A percentile compares a stretch with the other conserved stretches of the same genome.
phyloP scores from a whole-genome alignment of 106 monocot species.

The Alisma plantagoaquatica region DNA sequence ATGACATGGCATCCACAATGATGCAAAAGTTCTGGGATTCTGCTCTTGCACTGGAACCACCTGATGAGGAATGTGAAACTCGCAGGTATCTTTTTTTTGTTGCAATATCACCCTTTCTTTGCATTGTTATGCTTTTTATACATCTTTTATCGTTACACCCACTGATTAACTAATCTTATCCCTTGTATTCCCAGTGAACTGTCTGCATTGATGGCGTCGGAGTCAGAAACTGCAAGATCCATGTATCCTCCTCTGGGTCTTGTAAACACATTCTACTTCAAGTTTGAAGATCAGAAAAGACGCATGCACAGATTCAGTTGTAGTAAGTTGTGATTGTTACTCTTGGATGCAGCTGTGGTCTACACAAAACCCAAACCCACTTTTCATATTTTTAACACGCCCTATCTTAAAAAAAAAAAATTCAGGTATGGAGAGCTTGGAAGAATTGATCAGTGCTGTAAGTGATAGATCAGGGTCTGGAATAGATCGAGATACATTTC shows the following conservation, averaged over 20 bases:
- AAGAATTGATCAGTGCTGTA: constrained; percentile 55
- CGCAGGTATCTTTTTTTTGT: constrained; percentile 43
- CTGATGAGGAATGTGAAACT: constrained; percentile 72
- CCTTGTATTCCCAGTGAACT: constrained; percentile 46
- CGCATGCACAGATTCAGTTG: constrained; percentile 77
- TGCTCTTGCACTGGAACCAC: constrained; percentile 75
- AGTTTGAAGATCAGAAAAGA: constrained; percentile 64
- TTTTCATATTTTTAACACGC: neutral
- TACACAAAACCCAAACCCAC: no score
- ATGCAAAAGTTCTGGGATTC: constrained; percentile 99
- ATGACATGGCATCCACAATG: constrained; percentile 69
- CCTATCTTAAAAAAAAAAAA: neutral
- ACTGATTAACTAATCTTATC: no score
- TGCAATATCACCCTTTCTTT: no score
- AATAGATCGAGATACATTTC: constrained; percentile 25
- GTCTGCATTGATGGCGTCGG: constrained; percentile 65
- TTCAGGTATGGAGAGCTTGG: constrained; percentile 59
- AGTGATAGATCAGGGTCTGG: constrained; percentile 43
- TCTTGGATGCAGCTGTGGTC: no score
- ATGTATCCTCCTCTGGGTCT: constrained; percentile 50
- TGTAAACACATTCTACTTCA: constrained; percentile 71
- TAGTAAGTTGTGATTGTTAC: constrained; percentile 33
- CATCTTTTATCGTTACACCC: no score
- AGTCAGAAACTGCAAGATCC: constrained; percentile 46
- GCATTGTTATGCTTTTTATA: no score